Base-by-base conservation (phyloP, 495 filamentous ascomycete species). In the Penicillium cosmopolitanum region DNA sequence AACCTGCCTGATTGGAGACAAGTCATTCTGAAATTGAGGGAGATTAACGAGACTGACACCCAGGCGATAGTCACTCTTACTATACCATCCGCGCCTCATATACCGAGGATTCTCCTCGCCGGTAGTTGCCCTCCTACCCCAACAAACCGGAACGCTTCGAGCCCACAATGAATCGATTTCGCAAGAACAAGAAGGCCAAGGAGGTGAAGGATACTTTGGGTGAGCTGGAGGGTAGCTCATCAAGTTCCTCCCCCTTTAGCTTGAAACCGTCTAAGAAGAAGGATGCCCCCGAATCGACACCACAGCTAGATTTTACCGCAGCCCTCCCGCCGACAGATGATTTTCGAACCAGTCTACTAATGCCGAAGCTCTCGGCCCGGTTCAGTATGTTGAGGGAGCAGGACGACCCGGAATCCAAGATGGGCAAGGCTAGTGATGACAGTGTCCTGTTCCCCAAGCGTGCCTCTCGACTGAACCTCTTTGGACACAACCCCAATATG, bases 341-440 rank as follows among this genome's bases (percentile, higher is more conserved):
- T 73, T 98, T 99, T 65, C 88, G 95, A n/a, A 99, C 95, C 6
- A 98, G 96, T 77, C 73, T 98, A 47, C 74, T 99, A 23, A 96
- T 99, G 95, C 90, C 92, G 6, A 95, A 93, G 50, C 80, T 99
- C 4, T 96, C 94, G 0, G 91, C 95, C 16, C 85, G 95, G 3
- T 99, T 99, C 71, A 97, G 94, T 61, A 98, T 99, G 90, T 73
- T 99, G 16, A 78, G 91, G 65, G 93, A 96, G 71, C 93, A 96
- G 69, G 93, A 96, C 66, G 93, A 97, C 65, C 93, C 93, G 4
- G 86, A 78, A 50, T 92, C 91, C 0, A 89, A 89, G 69, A 80
- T 97, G 33, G 95, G 93, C 43, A 96, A 97, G 72, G 93, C 93
- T 19, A 96, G 90, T 69, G 93, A 97, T 61, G 93, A 97, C 66